Percentiles rank a stretch among this genome's conserved stretches.
Conservation (phyloP, 805 yeast genomes). For the Debaryomyces castellii region DNA sequence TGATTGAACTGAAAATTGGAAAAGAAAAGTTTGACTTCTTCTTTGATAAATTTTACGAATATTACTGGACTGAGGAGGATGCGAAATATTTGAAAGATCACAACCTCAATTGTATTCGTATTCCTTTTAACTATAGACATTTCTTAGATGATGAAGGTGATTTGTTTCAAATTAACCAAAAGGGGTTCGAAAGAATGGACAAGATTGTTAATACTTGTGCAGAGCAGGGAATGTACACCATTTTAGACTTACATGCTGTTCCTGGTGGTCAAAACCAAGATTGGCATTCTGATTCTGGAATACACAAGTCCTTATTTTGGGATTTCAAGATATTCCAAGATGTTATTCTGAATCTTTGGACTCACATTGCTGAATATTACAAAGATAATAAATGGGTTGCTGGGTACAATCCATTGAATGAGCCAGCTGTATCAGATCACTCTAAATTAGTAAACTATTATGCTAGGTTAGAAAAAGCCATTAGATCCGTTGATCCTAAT, state of each 20-base stretch:
- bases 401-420: conserved; percentile 55
- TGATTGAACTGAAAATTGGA: conserved; percentile 40
- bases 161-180: conserved; percentile 38
- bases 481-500: conserved; percentile 46
- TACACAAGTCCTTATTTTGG: conserved; percentile 51
- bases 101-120: conserved; percentile 46
- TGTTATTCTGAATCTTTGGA: conserved; percentile 45
- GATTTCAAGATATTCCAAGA: conserved; percentile 50
- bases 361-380: conserved; percentile 44
- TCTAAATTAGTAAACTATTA: conserved; percentile 40
- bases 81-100: conserved; percentile 44
- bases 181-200: conserved; percentile 47
- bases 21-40: conserved; percentile 48
- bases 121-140: conserved; percentile 54
- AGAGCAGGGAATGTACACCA: conserved; percentile 46
- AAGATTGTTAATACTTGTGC: conserved; percentile 44
- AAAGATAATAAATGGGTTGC: conserved; percentile 49
- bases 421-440: conserved; percentile 49
- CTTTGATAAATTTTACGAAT: conserved; percentile 52
- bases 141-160: conserved; percentile 48
- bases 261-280: conserved; percentile 59
- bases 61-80: conserved; percentile 52
- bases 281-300: conserved; percentile 51
- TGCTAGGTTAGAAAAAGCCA: conserved; percentile 32
- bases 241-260: conserved; percentile 48